A percentile compares a stretch with the other conserved stretches of the same genome.
Conservation (phyloP, 148 eudicot genomes). For the Vaccinium myrtillus region DNA sequence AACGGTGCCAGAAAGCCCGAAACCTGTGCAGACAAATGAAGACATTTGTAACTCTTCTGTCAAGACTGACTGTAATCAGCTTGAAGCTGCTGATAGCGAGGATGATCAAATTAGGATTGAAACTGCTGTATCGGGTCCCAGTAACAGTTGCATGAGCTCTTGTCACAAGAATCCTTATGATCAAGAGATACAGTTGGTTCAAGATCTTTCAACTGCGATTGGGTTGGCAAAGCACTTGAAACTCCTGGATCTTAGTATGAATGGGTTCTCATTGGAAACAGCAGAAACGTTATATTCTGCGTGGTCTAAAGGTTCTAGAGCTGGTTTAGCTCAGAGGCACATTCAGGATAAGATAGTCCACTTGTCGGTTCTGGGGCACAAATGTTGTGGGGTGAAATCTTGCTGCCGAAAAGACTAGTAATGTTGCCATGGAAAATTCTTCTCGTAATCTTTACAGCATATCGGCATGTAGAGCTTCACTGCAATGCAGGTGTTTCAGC, state of each 20-base stretch:
- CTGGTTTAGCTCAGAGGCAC: constrained; percentile 45
- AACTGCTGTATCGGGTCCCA: constrained; percentile 26
- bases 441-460: not conserved
- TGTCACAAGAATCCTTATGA: constrained; percentile 17
- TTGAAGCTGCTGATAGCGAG: constrained; percentile 81
- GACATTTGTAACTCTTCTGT: constrained; percentile 22
- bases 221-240: constrained; percentile 52
- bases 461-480: not conserved
- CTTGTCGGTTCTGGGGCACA: constrained; percentile 49
- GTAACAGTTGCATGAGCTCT: constrained; percentile 33
- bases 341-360: constrained; percentile 48
- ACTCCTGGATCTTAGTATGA: constrained; percentile 71
- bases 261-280: constrained; percentile 51
- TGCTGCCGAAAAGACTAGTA: constrained; percentile 70
- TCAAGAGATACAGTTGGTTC: constrained; percentile 29
- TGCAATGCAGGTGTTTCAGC: not conserved
- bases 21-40: constrained; percentile 14
- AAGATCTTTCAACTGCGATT: constrained; percentile 50
- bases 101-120: constrained; percentile 32
- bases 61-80: constrained; percentile 25
- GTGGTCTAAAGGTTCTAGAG: constrained; percentile 56
- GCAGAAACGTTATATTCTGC: constrained; percentile 51
- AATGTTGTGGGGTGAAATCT: constrained; percentile 63
- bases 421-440: not conserved
- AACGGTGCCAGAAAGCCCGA: constrained; percentile 10